Base-by-base conservation (phyloP, 148 eudicot species). In the Rhododendron mucronatum region DNA sequence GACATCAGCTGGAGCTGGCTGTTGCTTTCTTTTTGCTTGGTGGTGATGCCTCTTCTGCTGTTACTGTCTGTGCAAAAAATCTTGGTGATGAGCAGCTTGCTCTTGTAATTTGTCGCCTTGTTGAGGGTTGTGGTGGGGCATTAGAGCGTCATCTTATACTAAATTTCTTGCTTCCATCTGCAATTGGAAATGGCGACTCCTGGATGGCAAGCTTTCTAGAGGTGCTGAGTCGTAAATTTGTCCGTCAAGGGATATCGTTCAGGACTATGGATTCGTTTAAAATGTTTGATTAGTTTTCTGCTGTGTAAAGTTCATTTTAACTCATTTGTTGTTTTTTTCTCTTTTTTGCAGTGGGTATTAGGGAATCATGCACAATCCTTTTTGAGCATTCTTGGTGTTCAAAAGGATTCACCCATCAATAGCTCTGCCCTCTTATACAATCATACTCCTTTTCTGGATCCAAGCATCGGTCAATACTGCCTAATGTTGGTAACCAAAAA, bases 21-120 rank as follows among this genome's bases (percentile, higher is more conserved):
- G 88, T 89, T 85, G 98, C 98, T 84, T 97, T 97, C 94, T 95
- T 97, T 90, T 90, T 97, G 92, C 99, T 97, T 86, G 98, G 98
- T 85, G 99, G 98, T 78, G 99, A 97, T 92, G 85, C 93, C 55
- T 82, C 92, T 67, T 97, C 99, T 71, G 98, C 99, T 50, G 88
- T 95, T 37, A 91, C 90, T 88, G 94, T 97, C 37, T 97, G 99
- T 91, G 98, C 99, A 65, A 97, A 97, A 93, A 95, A 81, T 87
- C 95, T 95, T 73, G 96, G 98, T 76, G 99, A 97, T 94, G 94
- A 89, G 83, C 99, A 97, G 92, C 98, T 97, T 88, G 98, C 98
- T 82, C 95, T 97, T 89, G 98, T 97, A 78, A 91, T 97, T 85
- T 97, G 98, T 82, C 98, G 94, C 85, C 98, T 97, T 88, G 79